These are phyloP conservation scores for Emergomyces pasteurianus DNA, from an alignment of 2,329 filamentous ascomycete species.

Conservation along the genomic window DNA sequence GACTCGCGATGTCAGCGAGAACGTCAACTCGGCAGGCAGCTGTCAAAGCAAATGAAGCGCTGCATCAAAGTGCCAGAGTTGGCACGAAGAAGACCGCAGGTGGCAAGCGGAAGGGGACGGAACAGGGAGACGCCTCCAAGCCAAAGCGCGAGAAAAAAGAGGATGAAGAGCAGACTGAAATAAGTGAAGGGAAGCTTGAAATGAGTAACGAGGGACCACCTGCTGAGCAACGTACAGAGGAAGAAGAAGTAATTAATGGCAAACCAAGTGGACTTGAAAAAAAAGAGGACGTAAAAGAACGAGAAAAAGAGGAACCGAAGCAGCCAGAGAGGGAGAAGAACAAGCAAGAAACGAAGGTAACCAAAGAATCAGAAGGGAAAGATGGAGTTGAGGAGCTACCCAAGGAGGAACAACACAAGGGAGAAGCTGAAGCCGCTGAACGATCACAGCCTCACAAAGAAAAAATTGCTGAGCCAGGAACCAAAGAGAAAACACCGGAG, in stretches of 20 bases:
- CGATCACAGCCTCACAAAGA: not conserved
- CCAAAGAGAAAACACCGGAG: conserved; percentile 4
- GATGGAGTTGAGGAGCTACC: not conserved
- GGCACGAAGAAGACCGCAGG: conserved; percentile 18
- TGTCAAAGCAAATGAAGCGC: conserved; percentile 33
- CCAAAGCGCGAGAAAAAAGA: conserved; percentile 31
- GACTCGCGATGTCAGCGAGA: conserved; percentile 19
- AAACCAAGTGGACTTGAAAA: conserved; percentile 12
- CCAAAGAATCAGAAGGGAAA: conserved; percentile 5
- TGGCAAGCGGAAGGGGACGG: conserved; percentile 29
- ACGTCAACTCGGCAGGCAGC: conserved; percentile 33
- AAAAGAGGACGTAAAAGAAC: conserved; percentile 10
- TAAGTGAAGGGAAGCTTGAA: not conserved
- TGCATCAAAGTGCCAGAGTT: conserved; percentile 19
- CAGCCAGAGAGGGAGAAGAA: conserved; percentile 8
- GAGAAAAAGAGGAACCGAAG: conserved; percentile 3
- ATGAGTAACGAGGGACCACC: conserved; percentile 3
- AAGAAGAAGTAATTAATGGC: conserved; percentile 10
- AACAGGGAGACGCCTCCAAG: conserved; percentile 14
- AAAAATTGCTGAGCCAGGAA: conserved; percentile 7
- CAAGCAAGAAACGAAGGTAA: conserved; percentile 9
- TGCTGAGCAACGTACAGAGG: conserved; percentile 10
- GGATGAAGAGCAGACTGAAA: conserved; percentile 2
- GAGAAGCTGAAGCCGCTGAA: not conserved
- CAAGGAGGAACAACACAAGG: not conserved